Conservation (phyloP, 306 rosid species). For the Citrullus amarus region DNA sequence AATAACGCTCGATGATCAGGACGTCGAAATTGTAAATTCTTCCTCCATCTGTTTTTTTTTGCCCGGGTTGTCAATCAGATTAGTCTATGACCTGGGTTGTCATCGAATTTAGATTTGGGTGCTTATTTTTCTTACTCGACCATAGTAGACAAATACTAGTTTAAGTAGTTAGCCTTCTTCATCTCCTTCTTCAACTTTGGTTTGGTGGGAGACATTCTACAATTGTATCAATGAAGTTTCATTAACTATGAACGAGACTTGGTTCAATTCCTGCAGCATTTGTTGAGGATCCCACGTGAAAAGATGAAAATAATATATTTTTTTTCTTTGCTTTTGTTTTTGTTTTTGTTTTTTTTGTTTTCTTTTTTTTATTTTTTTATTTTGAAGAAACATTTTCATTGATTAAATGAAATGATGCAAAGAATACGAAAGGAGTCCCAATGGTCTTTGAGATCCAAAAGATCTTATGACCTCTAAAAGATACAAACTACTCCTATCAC, state of each 20-base stretch:
- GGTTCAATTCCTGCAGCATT: not conserved
- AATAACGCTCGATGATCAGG: constrained; percentile 81
- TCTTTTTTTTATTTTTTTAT: too few relatives aligned
- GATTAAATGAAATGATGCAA: too few relatives aligned
- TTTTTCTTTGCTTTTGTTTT: too few relatives aligned
- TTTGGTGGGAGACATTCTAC: not conserved
- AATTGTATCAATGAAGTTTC: not conserved
- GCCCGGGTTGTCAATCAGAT: not conserved
- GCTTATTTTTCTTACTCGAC: not conserved
- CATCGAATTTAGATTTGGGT: not conserved
- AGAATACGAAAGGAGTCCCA: too few relatives aligned
- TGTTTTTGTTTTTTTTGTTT: too few relatives aligned
- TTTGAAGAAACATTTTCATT: too few relatives aligned
- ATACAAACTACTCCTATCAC: too few relatives aligned
- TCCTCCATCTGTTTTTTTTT: not conserved
- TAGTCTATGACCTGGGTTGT: not conserved
- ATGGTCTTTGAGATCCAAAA: too few relatives aligned
- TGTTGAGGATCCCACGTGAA: too few relatives aligned
- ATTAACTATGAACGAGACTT: not conserved
- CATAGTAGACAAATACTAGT: not conserved
- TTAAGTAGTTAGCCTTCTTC: not conserved
- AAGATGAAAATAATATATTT: too few relatives aligned
- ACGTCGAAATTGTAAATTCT: constrained; percentile 71
- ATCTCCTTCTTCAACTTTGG: not conserved
- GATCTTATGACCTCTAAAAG: too few relatives aligned